phyloP scores from a whole-genome alignment of 176 grass and related monocot genomes.

The Triticum dicoccoides region DNA sequence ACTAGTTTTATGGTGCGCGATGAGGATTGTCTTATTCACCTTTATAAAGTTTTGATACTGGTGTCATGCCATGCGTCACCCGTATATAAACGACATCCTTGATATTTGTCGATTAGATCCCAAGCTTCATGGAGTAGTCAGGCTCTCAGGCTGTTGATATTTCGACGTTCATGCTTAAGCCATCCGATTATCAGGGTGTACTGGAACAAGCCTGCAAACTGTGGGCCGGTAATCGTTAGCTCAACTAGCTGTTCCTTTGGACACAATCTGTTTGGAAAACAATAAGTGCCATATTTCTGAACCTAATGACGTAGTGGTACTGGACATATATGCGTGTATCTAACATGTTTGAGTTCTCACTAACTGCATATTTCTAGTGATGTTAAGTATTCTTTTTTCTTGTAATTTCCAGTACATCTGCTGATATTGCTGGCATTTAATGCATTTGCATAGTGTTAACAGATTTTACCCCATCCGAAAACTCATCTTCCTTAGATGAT shows the following conservation, averaged over 20 bases:
- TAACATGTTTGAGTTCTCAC: background rate
- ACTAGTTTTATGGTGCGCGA: constrained; percentile 39
- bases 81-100: background rate
- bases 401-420: background rate
- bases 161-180: background rate
- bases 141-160: background rate
- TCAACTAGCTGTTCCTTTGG: background rate
- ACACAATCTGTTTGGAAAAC: background rate
- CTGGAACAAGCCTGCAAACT: background rate
- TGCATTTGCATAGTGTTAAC: background rate
- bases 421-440: background rate
- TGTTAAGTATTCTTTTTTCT: background rate
- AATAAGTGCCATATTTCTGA: background rate
- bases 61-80: background rate
- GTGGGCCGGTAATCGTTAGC: background rate
- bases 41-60: constrained; percentile 42
- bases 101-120: background rate
- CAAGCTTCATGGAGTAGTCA: background rate
- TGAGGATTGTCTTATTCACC: constrained; percentile 43
- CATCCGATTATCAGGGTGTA: background rate
- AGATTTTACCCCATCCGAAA: background rate
- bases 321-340: too few species aligned
- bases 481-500: background rate
- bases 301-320: background rate
- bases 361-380: background rate